A percentile compares a stretch with the other conserved stretches of the same genome.
phyloP scores from a whole-genome alignment of 202 grass and related monocot genomes.

The Alloteropsis angusta region DNA sequence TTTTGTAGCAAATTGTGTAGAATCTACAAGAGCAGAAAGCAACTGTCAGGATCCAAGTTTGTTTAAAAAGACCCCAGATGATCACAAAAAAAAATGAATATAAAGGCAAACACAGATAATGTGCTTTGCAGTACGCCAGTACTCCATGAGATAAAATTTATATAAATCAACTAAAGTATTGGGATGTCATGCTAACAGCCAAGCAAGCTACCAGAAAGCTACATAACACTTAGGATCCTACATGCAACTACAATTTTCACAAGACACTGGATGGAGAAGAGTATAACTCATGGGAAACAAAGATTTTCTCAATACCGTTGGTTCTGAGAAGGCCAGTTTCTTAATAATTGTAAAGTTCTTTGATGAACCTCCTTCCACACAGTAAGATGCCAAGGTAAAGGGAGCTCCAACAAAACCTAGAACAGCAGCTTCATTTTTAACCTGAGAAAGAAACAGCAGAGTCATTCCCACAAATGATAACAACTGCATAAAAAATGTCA shows the following conservation, averaged over 20 bases:
- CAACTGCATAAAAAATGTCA: not conserved
- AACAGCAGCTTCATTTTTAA: constrained; percentile 90
- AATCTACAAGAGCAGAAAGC: constrained; percentile 49
- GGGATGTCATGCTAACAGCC: not conserved
- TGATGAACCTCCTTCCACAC: constrained; percentile 96
- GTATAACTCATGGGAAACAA: constrained; percentile 11
- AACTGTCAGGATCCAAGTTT: not conserved
- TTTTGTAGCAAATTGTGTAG: constrained; percentile 82
- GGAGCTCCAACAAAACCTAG: constrained; percentile 96
- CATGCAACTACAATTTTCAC: not conserved
- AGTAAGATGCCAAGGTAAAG: constrained; percentile 94
- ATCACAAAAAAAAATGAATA: not conserved
- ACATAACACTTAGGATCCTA: not conserved
- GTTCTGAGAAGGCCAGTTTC: constrained; percentile 88
- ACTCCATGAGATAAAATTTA: not conserved
- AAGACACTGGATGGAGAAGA: not conserved
- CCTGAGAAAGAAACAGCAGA: constrained; percentile 47
- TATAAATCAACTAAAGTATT: not conserved
- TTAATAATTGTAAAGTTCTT: constrained; percentile 97
- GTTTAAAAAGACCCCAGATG: not conserved
- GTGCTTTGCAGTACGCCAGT: not conserved
- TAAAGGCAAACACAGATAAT: not conserved
- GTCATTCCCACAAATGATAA: not conserved
- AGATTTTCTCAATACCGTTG: constrained; percentile 43
- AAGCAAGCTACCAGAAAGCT: constrained; percentile 1